Conservation (phyloP, 495 filamentous ascomycete genomes). For the Mytilinidion resinicola region DNA sequence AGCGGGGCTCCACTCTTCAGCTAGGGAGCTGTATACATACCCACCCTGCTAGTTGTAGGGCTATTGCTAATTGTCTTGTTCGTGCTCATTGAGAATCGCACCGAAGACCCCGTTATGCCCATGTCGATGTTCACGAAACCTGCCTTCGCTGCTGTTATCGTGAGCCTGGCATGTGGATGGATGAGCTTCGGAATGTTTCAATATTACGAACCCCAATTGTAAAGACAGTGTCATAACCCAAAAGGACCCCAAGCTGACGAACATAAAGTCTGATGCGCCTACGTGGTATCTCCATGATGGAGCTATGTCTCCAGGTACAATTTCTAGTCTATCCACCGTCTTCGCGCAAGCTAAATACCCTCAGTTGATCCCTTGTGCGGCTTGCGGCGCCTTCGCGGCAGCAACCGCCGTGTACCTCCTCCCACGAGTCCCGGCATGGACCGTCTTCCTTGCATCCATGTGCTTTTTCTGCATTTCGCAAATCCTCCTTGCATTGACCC, state of each 20-base stretch:
- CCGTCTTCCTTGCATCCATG: constrained; percentile 1
- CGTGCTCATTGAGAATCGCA: background rate
- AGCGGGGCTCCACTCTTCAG: background rate
- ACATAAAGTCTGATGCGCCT: no score
- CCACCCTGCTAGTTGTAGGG: background rate
- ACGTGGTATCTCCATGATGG: no score
- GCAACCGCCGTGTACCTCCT: background rate
- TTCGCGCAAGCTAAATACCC: background rate
- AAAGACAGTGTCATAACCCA: background rate
- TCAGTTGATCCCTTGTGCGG: background rate
- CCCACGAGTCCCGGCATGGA: background rate
- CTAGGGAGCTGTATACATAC: background rate
- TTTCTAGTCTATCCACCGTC: background rate
- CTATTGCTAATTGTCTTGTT: background rate
- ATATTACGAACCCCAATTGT: constrained; percentile 2
- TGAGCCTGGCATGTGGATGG: background rate
- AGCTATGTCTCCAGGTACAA: background rate
- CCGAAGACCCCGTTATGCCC: background rate
- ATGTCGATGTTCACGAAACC: background rate
- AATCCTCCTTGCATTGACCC: background rate
- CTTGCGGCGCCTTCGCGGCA: background rate
- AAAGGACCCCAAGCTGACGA: no score
- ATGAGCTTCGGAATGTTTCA: constrained; percentile 3
- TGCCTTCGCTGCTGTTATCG: background rate
- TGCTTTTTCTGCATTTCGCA: constrained; percentile 1